These are phyloP conservation scores for Thermothielavioides terrestris DNA, from an alignment of 495 filamentous ascomycete species.

Conservation along the genomic window DNA sequence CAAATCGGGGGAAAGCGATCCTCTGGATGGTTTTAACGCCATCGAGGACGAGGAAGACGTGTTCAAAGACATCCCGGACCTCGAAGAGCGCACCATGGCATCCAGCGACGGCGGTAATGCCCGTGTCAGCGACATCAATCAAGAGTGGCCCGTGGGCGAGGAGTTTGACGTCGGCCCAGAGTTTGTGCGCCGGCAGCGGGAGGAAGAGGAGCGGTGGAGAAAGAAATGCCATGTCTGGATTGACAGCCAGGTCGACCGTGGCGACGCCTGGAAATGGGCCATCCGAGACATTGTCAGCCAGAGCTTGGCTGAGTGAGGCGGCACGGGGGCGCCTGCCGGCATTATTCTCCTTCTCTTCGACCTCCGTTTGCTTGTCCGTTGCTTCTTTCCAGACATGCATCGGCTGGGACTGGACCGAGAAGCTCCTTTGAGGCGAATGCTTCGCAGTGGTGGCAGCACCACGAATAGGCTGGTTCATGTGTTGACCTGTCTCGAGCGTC, in stretches of 20 bases:
- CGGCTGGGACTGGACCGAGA: too few species aligned
- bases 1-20: constrained; percentile 31
- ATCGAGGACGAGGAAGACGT: constrained; percentile 56
- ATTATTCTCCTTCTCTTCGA: too few species aligned
- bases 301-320: constrained; percentile 14
- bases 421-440: too few species aligned
- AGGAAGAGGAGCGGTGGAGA: constrained; percentile 87
- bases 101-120: constrained; percentile 29
- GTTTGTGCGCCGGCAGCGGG: constrained; percentile 78
- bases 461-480: background rate
- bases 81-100: constrained; percentile 41
- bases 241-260: constrained; percentile 28
- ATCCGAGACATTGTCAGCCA: constrained; percentile 39
- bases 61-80: constrained; percentile 49
- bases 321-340: too few species aligned
- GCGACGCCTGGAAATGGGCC: constrained; percentile 41
- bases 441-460: background rate
- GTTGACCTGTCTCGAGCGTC: background rate
- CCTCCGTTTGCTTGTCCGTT: too few species aligned
- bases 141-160: constrained; percentile 81
- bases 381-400: background rate
- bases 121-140: constrained; percentile 48
- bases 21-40: constrained; percentile 69
- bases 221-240: constrained; percentile 76
- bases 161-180: constrained; percentile 97